A percentile compares a stretch with the other conserved stretches of the same genome.
These are phyloP conservation scores for Naganishia vishniacii DNA, from an alignment of 768 basidiomycete species.

Conservation along the genomic window DNA sequence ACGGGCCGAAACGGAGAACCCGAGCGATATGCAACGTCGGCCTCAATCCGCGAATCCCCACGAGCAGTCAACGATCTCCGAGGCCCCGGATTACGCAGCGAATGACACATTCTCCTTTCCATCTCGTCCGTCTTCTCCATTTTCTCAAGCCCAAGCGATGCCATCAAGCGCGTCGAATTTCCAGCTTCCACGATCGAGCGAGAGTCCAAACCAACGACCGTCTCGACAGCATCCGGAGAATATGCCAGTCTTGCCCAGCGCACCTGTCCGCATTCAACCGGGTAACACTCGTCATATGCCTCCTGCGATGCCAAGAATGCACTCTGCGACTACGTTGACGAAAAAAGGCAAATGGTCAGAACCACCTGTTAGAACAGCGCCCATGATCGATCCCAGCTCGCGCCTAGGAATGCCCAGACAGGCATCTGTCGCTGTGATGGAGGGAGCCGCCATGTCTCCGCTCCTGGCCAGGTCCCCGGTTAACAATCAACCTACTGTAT, in stretches of 20 bases:
- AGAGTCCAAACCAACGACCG: background rate
- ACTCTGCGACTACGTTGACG: constrained; percentile 18
- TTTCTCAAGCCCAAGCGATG: background rate
- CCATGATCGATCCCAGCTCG: constrained; percentile 19
- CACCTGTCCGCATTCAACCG: constrained; percentile 28
- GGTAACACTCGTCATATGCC: background rate
- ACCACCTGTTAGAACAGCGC: background rate
- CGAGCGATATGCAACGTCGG: constrained; percentile 9
- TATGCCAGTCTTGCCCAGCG: constrained; percentile 20
- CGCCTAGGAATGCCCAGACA: constrained; percentile 54
- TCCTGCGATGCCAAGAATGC: constrained; percentile 30
- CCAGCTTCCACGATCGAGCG: background rate
- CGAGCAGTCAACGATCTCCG: constrained; percentile 7
- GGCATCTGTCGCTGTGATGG: constrained; percentile 58
- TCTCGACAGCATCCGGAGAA: background rate
- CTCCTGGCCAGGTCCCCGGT: background rate
- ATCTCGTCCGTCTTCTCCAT: constrained; percentile 13
- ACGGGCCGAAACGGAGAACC: constrained; percentile 20
- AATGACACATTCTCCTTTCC: constrained; percentile 24
- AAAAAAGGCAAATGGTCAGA: constrained; percentile 17
- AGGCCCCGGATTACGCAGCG: constrained; percentile 10
- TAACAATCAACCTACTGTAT: background rate
- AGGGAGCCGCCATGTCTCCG: constrained; percentile 40
- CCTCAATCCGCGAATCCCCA: background rate
- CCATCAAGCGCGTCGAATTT: background rate